Percentiles rank a stretch among this genome's conserved stretches.
phyloP scores from a whole-genome alignment of 345 rosid species.

The Euphorbia pulcherrima region DNA sequence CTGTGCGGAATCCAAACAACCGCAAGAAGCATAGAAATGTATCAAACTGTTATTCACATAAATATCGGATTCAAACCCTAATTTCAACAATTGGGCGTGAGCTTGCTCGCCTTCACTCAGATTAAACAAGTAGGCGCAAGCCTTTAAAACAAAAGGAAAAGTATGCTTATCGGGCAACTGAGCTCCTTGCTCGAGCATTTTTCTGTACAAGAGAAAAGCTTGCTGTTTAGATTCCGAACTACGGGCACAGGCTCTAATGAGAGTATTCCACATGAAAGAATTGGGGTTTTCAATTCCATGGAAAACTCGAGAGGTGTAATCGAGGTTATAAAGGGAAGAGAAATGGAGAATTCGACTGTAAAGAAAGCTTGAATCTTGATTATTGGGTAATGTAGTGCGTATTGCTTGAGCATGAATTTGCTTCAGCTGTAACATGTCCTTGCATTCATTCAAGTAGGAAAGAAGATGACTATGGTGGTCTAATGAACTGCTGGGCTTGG shows the following conservation, averaged over 20 bases:
- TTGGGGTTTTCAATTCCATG: conserved; percentile 40
- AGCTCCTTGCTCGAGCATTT: conserved; percentile 52
- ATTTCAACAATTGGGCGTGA: conserved; percentile 62
- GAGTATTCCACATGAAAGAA: conserved; percentile 86
- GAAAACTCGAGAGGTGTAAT: conserved; percentile 53
- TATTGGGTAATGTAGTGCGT: conserved; percentile 44
- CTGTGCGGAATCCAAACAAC: conserved; percentile 45
- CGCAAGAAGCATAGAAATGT: conserved; percentile 68
- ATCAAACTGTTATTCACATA: conserved; percentile 74
- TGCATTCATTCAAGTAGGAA: conserved; percentile 37
- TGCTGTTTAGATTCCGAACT: conserved; percentile 46
- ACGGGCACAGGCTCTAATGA: conserved; percentile 62
- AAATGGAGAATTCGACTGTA: conserved; percentile 58
- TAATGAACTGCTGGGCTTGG: conserved; percentile 17
- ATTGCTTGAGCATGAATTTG: conserved; percentile 69
- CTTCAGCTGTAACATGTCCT: conserved; percentile 53
- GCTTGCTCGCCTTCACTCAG: conserved; percentile 60
- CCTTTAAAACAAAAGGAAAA: conserved; percentile 78
- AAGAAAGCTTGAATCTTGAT: conserved; percentile 44
- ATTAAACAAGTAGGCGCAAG: conserved; percentile 63
- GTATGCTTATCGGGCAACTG: conserved; percentile 65
- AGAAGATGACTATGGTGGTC: conserved; percentile 40
- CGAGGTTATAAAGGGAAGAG: conserved; percentile 42
- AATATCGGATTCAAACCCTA: conserved; percentile 55
- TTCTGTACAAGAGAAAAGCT: conserved; percentile 42